Base-by-base conservation (phyloP, 371 early-diverging fungal genomes). In the Mortierella sp. region DNA sequence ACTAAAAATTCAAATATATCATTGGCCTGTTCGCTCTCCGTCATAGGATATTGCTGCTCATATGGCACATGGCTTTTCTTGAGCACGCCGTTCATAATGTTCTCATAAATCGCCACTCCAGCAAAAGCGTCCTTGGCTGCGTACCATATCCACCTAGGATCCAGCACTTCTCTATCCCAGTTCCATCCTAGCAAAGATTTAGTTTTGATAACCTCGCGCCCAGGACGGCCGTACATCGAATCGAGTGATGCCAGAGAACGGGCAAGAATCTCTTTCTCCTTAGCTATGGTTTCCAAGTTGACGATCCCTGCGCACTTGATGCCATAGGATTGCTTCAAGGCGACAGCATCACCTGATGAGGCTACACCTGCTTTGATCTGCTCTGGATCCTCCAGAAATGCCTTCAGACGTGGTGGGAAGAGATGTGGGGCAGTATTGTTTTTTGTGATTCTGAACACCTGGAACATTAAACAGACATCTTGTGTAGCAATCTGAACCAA, bases 81-180 rank as follows among this genome's bases (percentile, higher is more conserved):
- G 51, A 49, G 22, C 10, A 15, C 54, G 23, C 53, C 43, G 22
- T 28, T 32, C 51, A 55, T 5, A 71, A 80, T 70, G 61, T 80
- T 80, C 17, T 71, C 65, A 37, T 64, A 80, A 35, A 80, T 80
- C 0, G 71, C 75, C 19, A 64, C 40, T 5, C 81, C 75, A 0
- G 81, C 75, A 67, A 80, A 74, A 7, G 81, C 81, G 32, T 80
- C 81, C 62, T 74, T 74, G 62, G 81, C 81, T 3, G 81, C 75
- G 42, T 80, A 80, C 81, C 81, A 80, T 28, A 71, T 28, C 71
- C 75, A 74, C 22, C 45, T 53, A 2, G 64, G 66, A 2, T 74
- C 47, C 43, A 74, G 22, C 0, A 28, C 45, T 54, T 35, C 53
- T 1, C 22, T 26, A 42, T 80, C 75, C 75, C 75, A 80, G 28